Base-by-base conservation (phyloP, 2,329 filamentous ascomycete species). In the Cladosporium austrohemisphaericum region DNA sequence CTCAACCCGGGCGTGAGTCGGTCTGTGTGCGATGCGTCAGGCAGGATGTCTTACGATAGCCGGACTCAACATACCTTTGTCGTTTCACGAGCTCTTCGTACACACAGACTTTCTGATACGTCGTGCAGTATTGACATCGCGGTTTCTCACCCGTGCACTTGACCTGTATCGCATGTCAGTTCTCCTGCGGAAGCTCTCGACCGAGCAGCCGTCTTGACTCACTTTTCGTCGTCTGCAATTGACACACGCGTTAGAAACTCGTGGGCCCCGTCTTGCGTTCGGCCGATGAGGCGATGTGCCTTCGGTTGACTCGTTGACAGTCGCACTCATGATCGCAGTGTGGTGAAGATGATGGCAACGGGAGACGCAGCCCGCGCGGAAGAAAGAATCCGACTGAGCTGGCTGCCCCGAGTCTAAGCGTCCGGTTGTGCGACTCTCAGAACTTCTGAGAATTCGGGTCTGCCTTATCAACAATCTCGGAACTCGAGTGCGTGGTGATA, bases 211-310 rank as follows among this genome's bases (percentile, higher is more conserved):
- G 11, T 18, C 8, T 3, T 13, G 13, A 26, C 16, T 4, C 29
- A 47, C 43, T 14, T 47, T 47, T 11, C 43, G 43, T 7, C 43
- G 23, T 18, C 43, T 36, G 13, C 43, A 47, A 37, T 47, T 47
- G 43, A 47, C 43, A 20, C 43, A 47, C 22, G 43, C 43, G 9
- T 47, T 47, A 2, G 43, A 47, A 8, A 47, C 43, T 25, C 43
- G 22, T n/a, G 43, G 43, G 2, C 43, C 43, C 14, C 43, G 32
- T 47, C 33, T 47, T 16, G 20, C 25, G 13, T 22, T 23, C 10
- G 33, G 16, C 7, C 26, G 43, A 4, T 19, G 43, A 37, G 43
- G 23, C 23, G 33, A 47, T 4, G 31, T 41, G 23, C 28, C 23
- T 18, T 37, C 43, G 11, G 32, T 31, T n/a, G 32, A 19, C n/a